These are phyloP conservation scores for Rubia peregrina DNA, from an alignment of 305 asterid species.

Conservation along the genomic window DNA sequence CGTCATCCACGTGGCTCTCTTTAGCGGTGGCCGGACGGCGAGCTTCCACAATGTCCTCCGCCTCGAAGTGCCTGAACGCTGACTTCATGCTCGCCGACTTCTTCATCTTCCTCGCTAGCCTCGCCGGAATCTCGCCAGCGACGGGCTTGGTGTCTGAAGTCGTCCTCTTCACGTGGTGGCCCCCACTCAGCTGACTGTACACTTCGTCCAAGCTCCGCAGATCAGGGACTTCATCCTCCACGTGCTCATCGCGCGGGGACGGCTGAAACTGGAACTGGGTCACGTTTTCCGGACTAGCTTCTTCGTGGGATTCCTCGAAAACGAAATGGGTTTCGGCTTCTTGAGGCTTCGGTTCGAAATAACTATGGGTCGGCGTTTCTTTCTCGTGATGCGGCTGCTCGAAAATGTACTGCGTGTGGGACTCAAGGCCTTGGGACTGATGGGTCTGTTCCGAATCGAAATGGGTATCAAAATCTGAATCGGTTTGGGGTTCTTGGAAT, in stretches of 20 bases:
- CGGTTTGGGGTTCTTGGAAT: constrained; percentile 33
- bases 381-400: constrained; percentile 25
- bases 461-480: constrained; percentile 26
- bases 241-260: constrained; percentile 15
- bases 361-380: constrained; percentile 16
- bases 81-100: constrained; percentile 63
- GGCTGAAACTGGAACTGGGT: constrained; percentile 11
- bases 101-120: constrained; percentile 46
- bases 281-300: neutral
- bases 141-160: constrained; percentile 52
- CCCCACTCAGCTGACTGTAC: constrained; percentile 28
- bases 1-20: constrained; percentile 32
- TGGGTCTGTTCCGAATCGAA: constrained; percentile 21
- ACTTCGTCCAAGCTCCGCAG: constrained; percentile 43
- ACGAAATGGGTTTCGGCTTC: constrained; percentile 13
- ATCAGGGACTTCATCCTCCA: constrained; percentile 24
- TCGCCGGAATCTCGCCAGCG: constrained; percentile 37
- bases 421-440: constrained; percentile 16
- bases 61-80: constrained; percentile 44
- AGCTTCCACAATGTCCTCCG: constrained; percentile 44
- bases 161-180: constrained; percentile 31
- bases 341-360: constrained; percentile 14
- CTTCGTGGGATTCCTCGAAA: constrained; percentile 13
- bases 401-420: constrained; percentile 21
- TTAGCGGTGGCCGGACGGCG: constrained; percentile 62